Evolutionary conservation across 768 basidiomycete species (phyloP), one percentile per base, ranked within the genome.

Genomic region (Rhizopogon vesiculosus): DNA sequence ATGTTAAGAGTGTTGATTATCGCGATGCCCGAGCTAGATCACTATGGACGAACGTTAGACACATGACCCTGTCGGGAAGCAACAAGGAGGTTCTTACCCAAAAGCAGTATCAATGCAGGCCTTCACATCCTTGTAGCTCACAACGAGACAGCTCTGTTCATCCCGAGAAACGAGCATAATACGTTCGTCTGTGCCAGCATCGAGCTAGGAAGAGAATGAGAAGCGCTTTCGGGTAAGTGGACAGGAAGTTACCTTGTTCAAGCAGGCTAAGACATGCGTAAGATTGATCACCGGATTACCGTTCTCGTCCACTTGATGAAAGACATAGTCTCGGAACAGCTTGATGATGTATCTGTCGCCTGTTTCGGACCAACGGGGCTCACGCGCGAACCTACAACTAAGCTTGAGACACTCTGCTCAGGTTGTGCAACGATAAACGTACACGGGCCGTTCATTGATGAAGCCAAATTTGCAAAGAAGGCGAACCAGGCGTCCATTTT

Each of bases 381-480:
- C 96, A 42, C 89, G 87, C n/a, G 94, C 89, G 63, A 97, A 97
- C 63, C 93, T 95, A 19, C 43, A n/a, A n/a, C 2, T 35, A 54
- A 45, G n/a, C 6, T 4, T 63, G 29, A 59, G 53, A 53, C 35
- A 31, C 5, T 8, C 33, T 28, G 40, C 18, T 42, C 8, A 13
- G 16, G 18, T 15, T 10, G 18, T 42, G n/a, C 3, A 40, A 8
- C 41, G 22, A 54, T 38, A 16, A 6, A 80, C 91, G 54, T 66
- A 98, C 93, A 98, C 97, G 3, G 97, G 96, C n/a, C 97, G 81
- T 67, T 99, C 97, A 68, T 98, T 98, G 75, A 99, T 98, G 71
- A 99, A 98, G 0, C 93, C 93, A 62, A 99, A 87, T 73, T 98
- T 99, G 69, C 86, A 86, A 57, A 98, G 74, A 49, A 98, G 71